Conservation (phyloP, 2,329 filamentous ascomycete genomes). For the Coniochaeta prunicola region DNA sequence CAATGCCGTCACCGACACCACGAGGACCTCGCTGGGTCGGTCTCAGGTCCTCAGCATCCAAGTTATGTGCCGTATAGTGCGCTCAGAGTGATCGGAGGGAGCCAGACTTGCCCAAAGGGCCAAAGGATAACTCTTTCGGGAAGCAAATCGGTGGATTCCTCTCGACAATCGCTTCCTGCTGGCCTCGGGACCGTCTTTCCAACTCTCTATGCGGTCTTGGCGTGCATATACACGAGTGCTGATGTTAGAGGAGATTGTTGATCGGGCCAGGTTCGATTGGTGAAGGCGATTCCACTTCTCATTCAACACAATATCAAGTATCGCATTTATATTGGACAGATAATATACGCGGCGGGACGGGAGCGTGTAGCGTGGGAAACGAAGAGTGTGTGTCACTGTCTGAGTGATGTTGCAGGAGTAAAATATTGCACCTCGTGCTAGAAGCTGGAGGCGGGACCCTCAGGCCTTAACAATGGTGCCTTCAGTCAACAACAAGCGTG, state of each 20-base stretch:
- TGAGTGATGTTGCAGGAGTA: neutral
- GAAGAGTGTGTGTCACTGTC: constrained; percentile 8
- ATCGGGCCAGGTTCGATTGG: constrained; percentile 25
- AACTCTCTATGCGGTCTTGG: constrained; percentile 28
- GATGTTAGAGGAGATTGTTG: constrained; percentile 22
- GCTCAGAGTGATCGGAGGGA: constrained; percentile 22
- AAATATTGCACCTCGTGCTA: neutral
- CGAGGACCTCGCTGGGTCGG: neutral
- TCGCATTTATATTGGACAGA: constrained; percentile 33
- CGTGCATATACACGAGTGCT: constrained; percentile 27
- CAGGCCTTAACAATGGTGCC: neutral
- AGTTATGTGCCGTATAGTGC: constrained; percentile 23
- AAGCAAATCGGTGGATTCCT: constrained; percentile 18
- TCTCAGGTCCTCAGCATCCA: constrained; percentile 5
- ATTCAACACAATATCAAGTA: constrained; percentile 32
- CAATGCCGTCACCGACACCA: neutral
- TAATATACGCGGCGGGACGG: constrained; percentile 32
- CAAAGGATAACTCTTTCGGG: constrained; percentile 29
- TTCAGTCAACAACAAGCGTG: neutral
- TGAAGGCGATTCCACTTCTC: constrained; percentile 22
- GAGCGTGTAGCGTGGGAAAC: constrained; percentile 8
- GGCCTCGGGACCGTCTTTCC: constrained; percentile 17
- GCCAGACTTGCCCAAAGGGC: constrained; percentile 27
- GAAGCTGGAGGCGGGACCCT: neutral
- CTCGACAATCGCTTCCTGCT: constrained; percentile 16